These are phyloP conservation scores for Umbilicaria muhlenbergii DNA, from an alignment of 495 filamentous ascomycete genomes.

Conservation along the genomic window DNA sequence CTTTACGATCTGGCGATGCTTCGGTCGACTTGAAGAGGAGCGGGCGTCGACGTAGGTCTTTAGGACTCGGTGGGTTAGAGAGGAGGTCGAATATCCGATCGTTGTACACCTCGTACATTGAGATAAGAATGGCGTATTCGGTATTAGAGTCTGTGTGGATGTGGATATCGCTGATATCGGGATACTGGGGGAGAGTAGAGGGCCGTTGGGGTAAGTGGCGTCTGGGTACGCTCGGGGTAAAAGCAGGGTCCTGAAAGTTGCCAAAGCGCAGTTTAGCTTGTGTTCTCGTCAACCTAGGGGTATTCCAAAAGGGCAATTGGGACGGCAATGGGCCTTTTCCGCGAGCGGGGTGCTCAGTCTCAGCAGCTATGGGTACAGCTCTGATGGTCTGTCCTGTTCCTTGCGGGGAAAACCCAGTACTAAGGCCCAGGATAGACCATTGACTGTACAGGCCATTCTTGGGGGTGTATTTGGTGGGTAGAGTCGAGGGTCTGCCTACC, in stretches of 20 bases:
- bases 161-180: slow-evolving; percentile 55
- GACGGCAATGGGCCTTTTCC: neutral
- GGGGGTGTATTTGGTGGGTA: neutral
- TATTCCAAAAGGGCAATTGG: slow-evolving; percentile 4
- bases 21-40: slow-evolving; percentile 83
- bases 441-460: slow-evolving; percentile 9
- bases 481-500: slow-evolving; percentile 32
- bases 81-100: slow-evolving; percentile 93
- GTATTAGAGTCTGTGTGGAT: slow-evolving; percentile 51
- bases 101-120: slow-evolving; percentile 99
- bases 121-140: slow-evolving; percentile 80
- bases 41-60: slow-evolving; percentile 55
- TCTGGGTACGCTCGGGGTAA: slow-evolving; percentile 34
- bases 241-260: slow-evolving; percentile 33
- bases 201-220: slow-evolving; percentile 45
- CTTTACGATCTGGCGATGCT: slow-evolving; percentile 66
- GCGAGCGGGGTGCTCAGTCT: slow-evolving; percentile 1
- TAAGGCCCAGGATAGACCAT: slow-evolving; percentile 13
- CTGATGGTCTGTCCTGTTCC: slow-evolving; percentile 14
- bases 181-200: slow-evolving; percentile 50
- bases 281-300: slow-evolving; percentile 14
- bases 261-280: slow-evolving; percentile 19
- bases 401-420: neutral
- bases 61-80: slow-evolving; percentile 36
- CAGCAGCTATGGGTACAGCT: slow-evolving; percentile 28